phyloP scores from a whole-genome alignment of 2,329 filamentous ascomycete species.

The Aaosphaeria pasadenensis region DNA sequence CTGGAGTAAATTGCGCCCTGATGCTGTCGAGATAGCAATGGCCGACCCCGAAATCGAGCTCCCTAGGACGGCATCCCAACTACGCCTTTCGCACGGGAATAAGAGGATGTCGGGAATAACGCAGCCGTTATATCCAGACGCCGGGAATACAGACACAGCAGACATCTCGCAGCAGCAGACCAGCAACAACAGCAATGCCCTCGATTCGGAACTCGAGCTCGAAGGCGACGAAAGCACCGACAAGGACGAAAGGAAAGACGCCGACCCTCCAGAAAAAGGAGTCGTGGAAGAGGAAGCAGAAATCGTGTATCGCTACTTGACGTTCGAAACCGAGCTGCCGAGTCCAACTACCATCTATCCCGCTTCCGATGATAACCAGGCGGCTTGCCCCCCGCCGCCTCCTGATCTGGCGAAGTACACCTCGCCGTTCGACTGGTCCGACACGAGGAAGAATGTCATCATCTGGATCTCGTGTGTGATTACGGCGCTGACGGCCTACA shows the following conservation, averaged over 20 bases:
- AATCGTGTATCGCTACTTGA: conserved; percentile 60
- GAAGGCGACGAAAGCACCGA: conserved; percentile 7
- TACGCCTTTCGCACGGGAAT: conserved; percentile 1
- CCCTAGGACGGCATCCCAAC: conserved; percentile 17
- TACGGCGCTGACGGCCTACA: conserved; percentile 75
- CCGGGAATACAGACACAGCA: conserved; percentile 30
- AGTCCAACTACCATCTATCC: conserved; percentile 39
- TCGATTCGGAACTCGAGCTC: conserved; percentile 1
- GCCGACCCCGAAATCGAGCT: conserved; percentile 36
- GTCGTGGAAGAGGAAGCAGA: conserved; percentile 13
- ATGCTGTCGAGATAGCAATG: conserved; percentile 25
- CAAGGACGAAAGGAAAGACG: conserved; percentile 2
- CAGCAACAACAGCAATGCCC: conserved; percentile 1
- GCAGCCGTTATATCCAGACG: neutral
- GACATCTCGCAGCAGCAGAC: neutral
- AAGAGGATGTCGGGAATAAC: conserved; percentile 1
- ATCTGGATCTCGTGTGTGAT: conserved; percentile 73
- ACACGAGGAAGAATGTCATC: conserved; percentile 65
- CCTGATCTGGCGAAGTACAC: conserved; percentile 65
- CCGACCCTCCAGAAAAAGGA: conserved; percentile 8
- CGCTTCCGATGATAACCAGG: conserved; percentile 18
- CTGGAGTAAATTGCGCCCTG: neutral
- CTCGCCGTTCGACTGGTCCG: conserved; percentile 73
- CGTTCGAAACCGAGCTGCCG: conserved; percentile 60
- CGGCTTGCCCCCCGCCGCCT: conserved; percentile 49